Evolutionary conservation across 345 rosid species (phyloP).

Genomic region (Mallotus nudiflorus): DNA sequence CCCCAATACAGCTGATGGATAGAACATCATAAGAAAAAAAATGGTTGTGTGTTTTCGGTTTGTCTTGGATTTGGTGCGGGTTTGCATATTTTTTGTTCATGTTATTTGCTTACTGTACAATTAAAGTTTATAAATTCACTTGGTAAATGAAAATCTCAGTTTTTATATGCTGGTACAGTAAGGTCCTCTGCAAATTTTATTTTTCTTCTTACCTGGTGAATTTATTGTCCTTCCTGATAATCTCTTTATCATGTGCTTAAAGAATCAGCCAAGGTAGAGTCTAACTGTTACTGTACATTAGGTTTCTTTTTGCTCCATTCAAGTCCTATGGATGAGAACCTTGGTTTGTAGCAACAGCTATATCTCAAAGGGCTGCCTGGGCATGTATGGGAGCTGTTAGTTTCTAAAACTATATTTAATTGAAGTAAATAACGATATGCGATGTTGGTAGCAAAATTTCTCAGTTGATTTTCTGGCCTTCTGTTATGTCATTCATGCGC

Average conservation of each 20-base stretch:
- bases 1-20: slow-evolving; percentile 88
- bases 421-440: neutral
- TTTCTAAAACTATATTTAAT: no score
- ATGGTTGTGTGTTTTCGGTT: neutral
- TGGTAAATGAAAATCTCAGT: slow-evolving; percentile 2
- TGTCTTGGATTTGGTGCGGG: neutral
- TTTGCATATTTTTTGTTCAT: neutral
- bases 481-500: neutral
- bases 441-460: neutral
- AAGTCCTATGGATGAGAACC: no score
- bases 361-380: no score
- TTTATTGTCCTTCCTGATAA: neutral
- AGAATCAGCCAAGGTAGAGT: neutral
- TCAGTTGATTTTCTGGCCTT: neutral
- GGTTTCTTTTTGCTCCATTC: no score
- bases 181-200: neutral
- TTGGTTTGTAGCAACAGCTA: no score
- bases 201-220: neutral
- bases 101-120: neutral
- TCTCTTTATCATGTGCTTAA: no score
- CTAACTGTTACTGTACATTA: no score
- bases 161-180: neutral
- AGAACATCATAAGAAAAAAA: slow-evolving; percentile 47
- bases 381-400: no score
- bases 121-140: neutral